Evolutionary conservation across 148 eudicot genomes (phyloP).

Genomic region (Cornus kousa): DNA sequence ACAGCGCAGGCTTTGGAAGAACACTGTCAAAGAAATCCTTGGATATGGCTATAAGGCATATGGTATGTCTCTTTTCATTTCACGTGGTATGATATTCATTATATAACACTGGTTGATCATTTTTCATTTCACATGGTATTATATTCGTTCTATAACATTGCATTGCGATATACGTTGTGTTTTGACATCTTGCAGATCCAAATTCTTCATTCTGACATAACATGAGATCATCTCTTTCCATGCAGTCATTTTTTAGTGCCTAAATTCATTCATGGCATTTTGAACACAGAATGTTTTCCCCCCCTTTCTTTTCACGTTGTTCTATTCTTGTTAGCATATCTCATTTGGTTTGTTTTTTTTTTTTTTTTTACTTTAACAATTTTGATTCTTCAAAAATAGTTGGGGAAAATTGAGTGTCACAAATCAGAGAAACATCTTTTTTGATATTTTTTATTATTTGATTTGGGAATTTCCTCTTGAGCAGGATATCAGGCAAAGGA

Average conservation of each 20-base stretch:
- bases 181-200: neutral
- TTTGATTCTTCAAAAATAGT: neutral
- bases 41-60: conserved; percentile 95
- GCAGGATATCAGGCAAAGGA: conserved; percentile 70
- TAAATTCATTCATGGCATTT: too few relatives aligned
- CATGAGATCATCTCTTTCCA: neutral
- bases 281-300: neutral
- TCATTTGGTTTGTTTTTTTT: too few relatives aligned
- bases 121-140: neutral
- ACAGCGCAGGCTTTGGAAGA: conserved; percentile 84
- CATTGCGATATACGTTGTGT: neutral
- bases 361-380: too few relatives aligned
- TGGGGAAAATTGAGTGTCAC: neutral
- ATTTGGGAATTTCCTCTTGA: neutral
- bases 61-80: conserved; percentile 34
- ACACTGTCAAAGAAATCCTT: conserved; percentile 79
- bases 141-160: neutral
- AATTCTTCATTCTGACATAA: neutral
- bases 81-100: neutral
- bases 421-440: neutral
- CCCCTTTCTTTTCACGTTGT: neutral
- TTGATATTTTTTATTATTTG: too few relatives aligned
- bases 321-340: too few relatives aligned
- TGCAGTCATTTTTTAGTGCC: neutral
- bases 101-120: conserved; percentile 6